Percentiles rank a stretch among this genome's conserved stretches.
phyloP scores from a whole-genome alignment of 164 flowering plant species.

The Annona cherimola region DNA sequence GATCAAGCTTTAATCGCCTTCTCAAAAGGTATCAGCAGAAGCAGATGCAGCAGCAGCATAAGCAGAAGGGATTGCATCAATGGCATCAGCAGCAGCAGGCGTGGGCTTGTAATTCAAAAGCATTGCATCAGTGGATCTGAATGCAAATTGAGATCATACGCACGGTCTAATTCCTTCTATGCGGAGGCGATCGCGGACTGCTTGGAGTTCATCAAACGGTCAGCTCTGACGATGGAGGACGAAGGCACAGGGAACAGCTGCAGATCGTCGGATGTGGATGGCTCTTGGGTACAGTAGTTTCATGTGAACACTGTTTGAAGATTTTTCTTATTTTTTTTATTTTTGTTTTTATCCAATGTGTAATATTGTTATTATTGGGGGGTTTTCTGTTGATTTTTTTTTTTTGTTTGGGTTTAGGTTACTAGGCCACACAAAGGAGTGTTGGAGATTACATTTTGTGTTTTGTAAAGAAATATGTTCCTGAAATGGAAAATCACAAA shows the following conservation, averaged over 20 bases:
- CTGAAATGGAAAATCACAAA: background rate
- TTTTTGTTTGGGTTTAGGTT: background rate
- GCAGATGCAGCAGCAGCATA: background rate
- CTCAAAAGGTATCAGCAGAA: constrained; percentile 11
- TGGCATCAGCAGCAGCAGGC: background rate
- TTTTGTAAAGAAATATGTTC: background rate
- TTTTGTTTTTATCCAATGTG: background rate
- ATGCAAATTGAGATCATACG: constrained; percentile 23
- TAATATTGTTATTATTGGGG: background rate
- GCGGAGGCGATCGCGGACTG: constrained; percentile 78
- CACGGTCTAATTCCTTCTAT: constrained; percentile 56
- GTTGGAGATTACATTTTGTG: background rate
- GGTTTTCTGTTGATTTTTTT: background rate
- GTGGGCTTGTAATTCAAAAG: background rate
- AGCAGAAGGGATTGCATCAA: background rate
- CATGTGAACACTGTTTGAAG: background rate
- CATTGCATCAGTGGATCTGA: background rate
- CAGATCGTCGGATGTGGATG: background rate
- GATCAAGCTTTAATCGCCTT: constrained; percentile 19
- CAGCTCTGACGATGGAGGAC: constrained; percentile 34
- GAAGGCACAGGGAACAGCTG: background rate
- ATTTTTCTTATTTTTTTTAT: background rate
- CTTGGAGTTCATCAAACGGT: constrained; percentile 63
- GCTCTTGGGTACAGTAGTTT: background rate
- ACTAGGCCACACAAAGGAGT: background rate